Evolutionary conservation across 108 stramenopile species (phyloP).

Genomic region (Nitzschia sp.): DNA sequence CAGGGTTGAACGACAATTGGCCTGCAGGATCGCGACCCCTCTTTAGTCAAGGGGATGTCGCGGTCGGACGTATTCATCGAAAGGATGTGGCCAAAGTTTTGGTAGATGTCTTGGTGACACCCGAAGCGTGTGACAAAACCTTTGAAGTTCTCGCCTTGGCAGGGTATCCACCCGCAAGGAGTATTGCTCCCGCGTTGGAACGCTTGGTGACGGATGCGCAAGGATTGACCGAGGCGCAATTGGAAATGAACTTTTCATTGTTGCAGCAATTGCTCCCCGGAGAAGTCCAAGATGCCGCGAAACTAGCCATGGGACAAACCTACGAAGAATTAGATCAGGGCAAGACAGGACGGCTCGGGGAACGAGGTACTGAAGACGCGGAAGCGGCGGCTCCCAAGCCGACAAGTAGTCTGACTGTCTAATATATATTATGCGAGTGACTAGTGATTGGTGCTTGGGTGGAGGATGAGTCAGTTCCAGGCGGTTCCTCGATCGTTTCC

Average conservation of each 20-base stretch:
- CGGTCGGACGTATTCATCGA: slow-evolving; percentile 90
- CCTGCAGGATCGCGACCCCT: slow-evolving; percentile 81
- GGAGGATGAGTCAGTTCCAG: too few relatives aligned
- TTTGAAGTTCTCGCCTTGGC: slow-evolving; percentile 84
- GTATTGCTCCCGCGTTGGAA: slow-evolving; percentile 45
- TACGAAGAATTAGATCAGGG: slow-evolving; percentile 85
- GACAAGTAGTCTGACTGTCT: neutral
- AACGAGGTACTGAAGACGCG: slow-evolving; percentile 61
- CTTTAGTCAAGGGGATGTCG: slow-evolving; percentile 85
- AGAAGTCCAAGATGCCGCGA: slow-evolving; percentile 74
- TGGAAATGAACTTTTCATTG: slow-evolving; percentile 54
- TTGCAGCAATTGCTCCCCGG: slow-evolving; percentile 89
- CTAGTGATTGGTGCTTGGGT: too few relatives aligned
- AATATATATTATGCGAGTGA: too few relatives aligned
- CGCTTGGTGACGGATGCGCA: slow-evolving; percentile 39
- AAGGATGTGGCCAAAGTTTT: slow-evolving; percentile 84
- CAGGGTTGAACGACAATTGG: slow-evolving; percentile 90
- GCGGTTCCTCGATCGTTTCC: too few relatives aligned
- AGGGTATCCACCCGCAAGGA: slow-evolving; percentile 67
- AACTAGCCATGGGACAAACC: slow-evolving; percentile 85
- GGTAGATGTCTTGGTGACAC: slow-evolving; percentile 56
- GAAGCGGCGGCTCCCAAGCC: slow-evolving; percentile 9
- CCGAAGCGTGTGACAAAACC: slow-evolving; percentile 89
- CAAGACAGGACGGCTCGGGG: slow-evolving; percentile 74
- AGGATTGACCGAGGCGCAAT: slow-evolving; percentile 47